These are phyloP conservation scores for Annulohypoxylon moriforme DNA, from an alignment of 495 filamentous ascomycete species.

Conservation along the genomic window DNA sequence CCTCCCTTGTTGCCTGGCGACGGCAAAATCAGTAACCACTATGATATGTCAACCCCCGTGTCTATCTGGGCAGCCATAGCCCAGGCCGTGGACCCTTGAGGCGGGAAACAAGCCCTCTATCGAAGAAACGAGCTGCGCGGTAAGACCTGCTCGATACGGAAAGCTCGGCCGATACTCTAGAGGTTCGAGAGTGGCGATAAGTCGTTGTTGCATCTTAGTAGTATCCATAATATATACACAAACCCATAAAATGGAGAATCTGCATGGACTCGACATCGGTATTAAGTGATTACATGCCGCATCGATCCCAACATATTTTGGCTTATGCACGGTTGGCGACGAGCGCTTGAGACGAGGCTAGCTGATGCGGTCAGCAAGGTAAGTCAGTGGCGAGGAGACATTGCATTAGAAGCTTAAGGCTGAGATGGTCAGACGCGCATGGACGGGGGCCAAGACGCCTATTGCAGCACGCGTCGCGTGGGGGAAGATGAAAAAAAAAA, in stretches of 20 bases:
- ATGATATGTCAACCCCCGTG: constrained; percentile 4
- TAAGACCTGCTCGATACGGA: constrained; percentile 35
- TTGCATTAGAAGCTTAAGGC: constrained; percentile 25
- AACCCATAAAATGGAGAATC: not conserved
- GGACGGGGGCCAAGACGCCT: constrained; percentile 1
- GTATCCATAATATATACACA: not conserved
- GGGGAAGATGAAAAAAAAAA: constrained; percentile 20
- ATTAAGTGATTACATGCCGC: constrained; percentile 35
- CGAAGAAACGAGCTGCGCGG: constrained; percentile 18
- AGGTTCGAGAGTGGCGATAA: constrained; percentile 21
- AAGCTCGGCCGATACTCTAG: not conserved
- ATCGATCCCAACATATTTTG: constrained; percentile 22
- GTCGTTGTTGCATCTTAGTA: constrained; percentile 1
- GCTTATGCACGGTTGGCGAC: constrained; percentile 11
- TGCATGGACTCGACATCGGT: constrained; percentile 6
- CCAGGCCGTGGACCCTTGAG: not conserved
- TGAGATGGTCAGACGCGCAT: constrained; percentile 38
- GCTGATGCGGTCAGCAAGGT: constrained; percentile 32
- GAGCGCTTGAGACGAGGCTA: constrained; percentile 1
- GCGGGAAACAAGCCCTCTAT: not conserved
- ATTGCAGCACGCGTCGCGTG: constrained; percentile 12
- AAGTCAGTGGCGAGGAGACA: constrained; percentile 20
- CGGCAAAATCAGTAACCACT: not conserved
- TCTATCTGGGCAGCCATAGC: not conserved
- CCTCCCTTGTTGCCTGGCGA: not conserved